Base-by-base conservation (phyloP, 2,329 filamentous ascomycete species). In the Dryadomyces quercivorus region DNA sequence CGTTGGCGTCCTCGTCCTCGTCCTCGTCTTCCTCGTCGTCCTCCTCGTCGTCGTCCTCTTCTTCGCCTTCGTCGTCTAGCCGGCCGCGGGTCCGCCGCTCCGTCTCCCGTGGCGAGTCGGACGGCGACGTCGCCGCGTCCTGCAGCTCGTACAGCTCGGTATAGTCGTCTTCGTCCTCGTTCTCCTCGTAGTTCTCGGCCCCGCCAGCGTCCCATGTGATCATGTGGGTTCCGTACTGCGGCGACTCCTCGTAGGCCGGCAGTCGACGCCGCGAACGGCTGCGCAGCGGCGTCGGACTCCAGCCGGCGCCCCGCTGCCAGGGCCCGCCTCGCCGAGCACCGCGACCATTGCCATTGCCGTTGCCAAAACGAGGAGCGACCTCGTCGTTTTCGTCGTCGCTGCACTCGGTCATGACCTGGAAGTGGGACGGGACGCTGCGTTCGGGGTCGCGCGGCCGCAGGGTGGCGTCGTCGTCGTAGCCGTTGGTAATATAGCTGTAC, bases 371-470 rank as follows among this genome's bases (percentile, higher is more conserved):
- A 16, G 8, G 16, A 9, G 38, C 21, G 6, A 21, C 49, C 66
- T 51, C 56, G 6, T 75, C 77, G 21, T 71, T 72, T 55, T 83
- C 79, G 7, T 80, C 78, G 48, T 82, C 80, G 64, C 75, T 81
- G 61, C 76, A 82, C 59, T 82, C 79, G 7, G 75, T 81, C 13
- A 75, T 80, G 42, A 82, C 72, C 53, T 70, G 71, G 59, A 81
- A 80, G 42, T 48, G 53, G 42, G 72, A 66, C 22, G 66, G 63
- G 13, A 69, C 70, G 58, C 83, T 82, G 57, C 82, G 78, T 1
- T 68, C 66, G 1, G 80, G 80, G 59, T 82, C 22, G 26, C 26
- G 46, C 12, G 20, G 78, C 61, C 80, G 76, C 2, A 78, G 77
- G 31, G 72, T 70, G 20, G 73, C 70, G 50, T 69, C 65, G 51